Conservation (phyloP, 1,284 basidiomycete genomes). For the Anthracocystis walkeri region DNA sequence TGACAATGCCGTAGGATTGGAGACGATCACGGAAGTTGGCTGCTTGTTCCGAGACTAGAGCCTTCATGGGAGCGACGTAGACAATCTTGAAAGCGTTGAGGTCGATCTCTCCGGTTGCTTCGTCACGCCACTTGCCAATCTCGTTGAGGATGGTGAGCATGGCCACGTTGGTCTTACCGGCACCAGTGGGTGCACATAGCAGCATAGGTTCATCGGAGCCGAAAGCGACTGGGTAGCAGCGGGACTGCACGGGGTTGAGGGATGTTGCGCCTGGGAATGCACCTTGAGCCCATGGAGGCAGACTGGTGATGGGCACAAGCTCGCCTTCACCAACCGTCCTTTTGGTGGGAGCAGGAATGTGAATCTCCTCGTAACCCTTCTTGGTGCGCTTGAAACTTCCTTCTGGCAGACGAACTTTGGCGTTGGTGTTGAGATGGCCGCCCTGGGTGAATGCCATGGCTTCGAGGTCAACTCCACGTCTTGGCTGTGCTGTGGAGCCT, state of each 20-base stretch:
- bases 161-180: constrained; percentile 99
- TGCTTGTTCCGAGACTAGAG: constrained; percentile 68
- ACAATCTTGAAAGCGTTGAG: constrained; percentile 95
- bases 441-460: constrained; percentile 95
- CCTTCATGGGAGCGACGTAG: constrained; percentile 96
- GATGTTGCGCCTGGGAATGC: constrained; percentile 75
- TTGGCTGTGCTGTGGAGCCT: constrained; percentile 84
- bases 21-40: constrained; percentile 76
- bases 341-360: constrained; percentile 92
- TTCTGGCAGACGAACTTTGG: constrained; percentile 96
- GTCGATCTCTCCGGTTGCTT: constrained; percentile 85
- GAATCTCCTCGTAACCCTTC: constrained; percentile 98
- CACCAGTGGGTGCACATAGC: constrained; percentile 97
- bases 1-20: constrained; percentile 82
- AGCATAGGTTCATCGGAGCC: constrained; percentile 90
- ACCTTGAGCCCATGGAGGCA: constrained; percentile 83
- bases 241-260: constrained; percentile 83
- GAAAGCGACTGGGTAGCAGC: constrained; percentile 85
- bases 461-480: constrained; percentile 88
- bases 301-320: constrained; percentile 78
- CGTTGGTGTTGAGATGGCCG: constrained; percentile 96
- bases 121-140: constrained; percentile 73
- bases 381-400: constrained; percentile 96
- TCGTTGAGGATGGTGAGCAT: constrained; percentile 76
- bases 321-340: constrained; percentile 75